A percentile compares a stretch with the other conserved stretches of the same genome.
Evolutionary conservation across 73 alveolate genomes (phyloP).

Genomic region (Paramecium biaurelia): DNA sequence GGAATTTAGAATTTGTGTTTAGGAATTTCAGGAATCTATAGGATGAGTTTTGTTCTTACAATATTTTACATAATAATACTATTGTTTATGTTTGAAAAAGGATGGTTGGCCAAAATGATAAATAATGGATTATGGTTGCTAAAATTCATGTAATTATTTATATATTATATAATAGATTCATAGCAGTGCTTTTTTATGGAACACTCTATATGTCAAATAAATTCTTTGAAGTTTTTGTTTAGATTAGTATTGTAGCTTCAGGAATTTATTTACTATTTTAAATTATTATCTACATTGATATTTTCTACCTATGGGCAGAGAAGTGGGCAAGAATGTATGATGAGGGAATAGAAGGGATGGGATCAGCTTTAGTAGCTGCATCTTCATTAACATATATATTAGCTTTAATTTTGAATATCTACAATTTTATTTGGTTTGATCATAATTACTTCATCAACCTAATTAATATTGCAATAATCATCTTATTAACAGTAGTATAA

Average conservation of each 20-base stretch:
- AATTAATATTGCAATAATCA: background rate
- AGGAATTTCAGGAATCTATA: constrained; percentile 79
- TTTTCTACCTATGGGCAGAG: background rate
- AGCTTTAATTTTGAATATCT: background rate
- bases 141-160: constrained; percentile 23
- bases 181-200: constrained; percentile 59
- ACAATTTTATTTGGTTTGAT: background rate
- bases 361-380: background rate
- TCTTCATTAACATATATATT: background rate
- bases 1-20: constrained; percentile 76
- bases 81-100: constrained; percentile 58
- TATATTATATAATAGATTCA: constrained; percentile 19
- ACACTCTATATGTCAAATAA: constrained; percentile 75
- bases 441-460: background rate
- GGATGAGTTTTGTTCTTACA: constrained; percentile 81
- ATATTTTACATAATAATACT: constrained; percentile 67
- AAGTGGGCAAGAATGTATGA: background rate
- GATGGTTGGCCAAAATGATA: constrained; percentile 60
- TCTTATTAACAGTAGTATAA: constrained; percentile 27
- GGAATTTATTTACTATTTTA: background rate
- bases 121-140: constrained; percentile 83
- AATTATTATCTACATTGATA: background rate
- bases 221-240: constrained; percentile 75
- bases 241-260: background rate
- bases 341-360: constrained; percentile 56